Conservation (phyloP, 2,329 filamentous ascomycete genomes). For the Venturia oleaginea region DNA sequence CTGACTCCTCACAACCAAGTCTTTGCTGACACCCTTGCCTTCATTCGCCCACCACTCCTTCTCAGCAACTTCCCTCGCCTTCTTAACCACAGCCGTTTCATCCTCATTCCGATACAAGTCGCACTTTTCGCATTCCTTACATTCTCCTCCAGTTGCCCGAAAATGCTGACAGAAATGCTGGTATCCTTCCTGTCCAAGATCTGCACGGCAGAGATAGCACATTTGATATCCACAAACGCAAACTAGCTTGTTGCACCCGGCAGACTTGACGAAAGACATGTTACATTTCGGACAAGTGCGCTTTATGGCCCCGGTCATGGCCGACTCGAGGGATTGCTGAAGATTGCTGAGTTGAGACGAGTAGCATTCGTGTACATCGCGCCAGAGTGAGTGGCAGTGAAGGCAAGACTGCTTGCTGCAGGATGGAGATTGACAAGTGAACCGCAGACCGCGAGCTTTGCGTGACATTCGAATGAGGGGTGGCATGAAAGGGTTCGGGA, state of each 20-base stretch:
- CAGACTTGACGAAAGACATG: conserved; percentile 84
- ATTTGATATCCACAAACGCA: conserved; percentile 95
- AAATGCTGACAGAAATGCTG: conserved; percentile 96
- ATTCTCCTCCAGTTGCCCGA: conserved; percentile 66
- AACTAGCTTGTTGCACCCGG: conserved; percentile 93
- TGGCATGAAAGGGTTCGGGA: conserved; percentile 21
- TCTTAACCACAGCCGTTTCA: conserved; percentile 33
- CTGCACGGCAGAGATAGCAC: conserved; percentile 84
- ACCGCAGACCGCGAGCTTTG: conserved; percentile 63
- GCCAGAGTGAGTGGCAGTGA: conserved; percentile 72
- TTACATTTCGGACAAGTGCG: conserved; percentile 88
- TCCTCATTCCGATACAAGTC: conserved; percentile 42
- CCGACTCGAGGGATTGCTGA: conserved; percentile 82
- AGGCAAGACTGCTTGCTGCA: conserved; percentile 71
- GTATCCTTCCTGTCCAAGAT: conserved; percentile 63
- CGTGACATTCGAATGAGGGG: conserved; percentile 52
- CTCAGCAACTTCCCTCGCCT: conserved; percentile 35
- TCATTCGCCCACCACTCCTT: conserved; percentile 34
- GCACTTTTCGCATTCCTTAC: conserved; percentile 61
- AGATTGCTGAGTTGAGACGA: conserved; percentile 73
- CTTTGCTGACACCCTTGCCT: conserved; percentile 10
- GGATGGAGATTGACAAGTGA: conserved; percentile 60
- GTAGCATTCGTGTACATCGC: conserved; percentile 82
- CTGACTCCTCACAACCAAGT: conserved; percentile 4
- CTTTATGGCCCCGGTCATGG: conserved; percentile 89